Base-by-base conservation (phyloP, 768 basidiomycete species). In the Scleroderma citrinum region DNA sequence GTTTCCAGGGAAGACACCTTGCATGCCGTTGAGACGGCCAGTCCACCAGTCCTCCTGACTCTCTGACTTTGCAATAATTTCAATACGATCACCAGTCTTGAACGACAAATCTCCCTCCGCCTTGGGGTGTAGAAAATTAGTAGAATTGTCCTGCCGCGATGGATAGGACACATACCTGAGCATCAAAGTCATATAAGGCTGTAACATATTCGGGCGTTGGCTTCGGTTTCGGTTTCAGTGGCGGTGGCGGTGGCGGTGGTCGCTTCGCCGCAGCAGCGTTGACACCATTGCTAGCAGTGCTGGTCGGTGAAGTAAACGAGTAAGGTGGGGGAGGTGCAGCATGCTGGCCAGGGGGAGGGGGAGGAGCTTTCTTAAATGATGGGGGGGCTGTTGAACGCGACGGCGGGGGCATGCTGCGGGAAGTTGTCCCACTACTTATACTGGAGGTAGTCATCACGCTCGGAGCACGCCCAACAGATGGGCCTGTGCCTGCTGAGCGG, bases 41-140 rank as follows among this genome's bases (percentile, higher is more conserved):
- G 93, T 96, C 95, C 95, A 98, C 94, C 94, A 97, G 62, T 98
- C 94, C 63, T 98, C 91, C 23, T 83, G 63, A 59, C 82, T 93
- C 7, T 77, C 79, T 16, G 85, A 83, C 67, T 80, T 80, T 67
- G 93, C 85, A 31, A 96, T 76, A 47, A 98, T 73, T 69, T 95
- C 92, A 65, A 98, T 97, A 56, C 78, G 74, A 67, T 97, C 94
- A 14, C 95, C 95, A 14, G 82, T 80, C 53, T 75, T 81, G 72
- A 98, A 98, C 1, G 85, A 86, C 48, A 98, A 71, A 67, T 98
- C 95, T 2, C 95, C 95, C 0, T 88, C 92, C 35, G 93, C 89
- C 81, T 89, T 55, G 43, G 23, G n/a, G n/a, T 19, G 45, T 5
- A 14, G 5, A 31, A 35, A 3, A 31, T 10, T 35, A 13, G 19